Evolutionary conservation across 495 filamentous ascomycete species (phyloP).

Genomic region (Podospora sp.): DNA sequence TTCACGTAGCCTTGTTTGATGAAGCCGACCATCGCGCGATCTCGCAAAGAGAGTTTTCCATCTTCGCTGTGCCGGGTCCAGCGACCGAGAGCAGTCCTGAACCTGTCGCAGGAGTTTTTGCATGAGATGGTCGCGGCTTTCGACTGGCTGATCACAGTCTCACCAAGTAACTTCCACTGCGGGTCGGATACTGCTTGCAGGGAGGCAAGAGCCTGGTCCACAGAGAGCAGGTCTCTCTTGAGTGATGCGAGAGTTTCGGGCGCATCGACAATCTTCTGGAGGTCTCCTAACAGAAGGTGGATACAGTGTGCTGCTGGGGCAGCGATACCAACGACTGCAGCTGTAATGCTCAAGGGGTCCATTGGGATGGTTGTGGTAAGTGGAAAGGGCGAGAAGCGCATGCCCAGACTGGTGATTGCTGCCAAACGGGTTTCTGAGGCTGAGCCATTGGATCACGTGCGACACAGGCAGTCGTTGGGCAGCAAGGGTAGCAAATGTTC

Average conservation of each 20-base stretch:
- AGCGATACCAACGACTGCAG: slow-evolving; percentile 39
- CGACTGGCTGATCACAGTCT: neutral
- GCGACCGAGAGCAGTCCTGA: slow-evolving; percentile 29
- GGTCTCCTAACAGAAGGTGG: slow-evolving; percentile 40
- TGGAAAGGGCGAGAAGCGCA: neutral
- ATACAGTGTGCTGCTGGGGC: slow-evolving; percentile 20
- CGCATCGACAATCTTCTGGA: slow-evolving; percentile 45
- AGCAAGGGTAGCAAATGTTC: too few relatives aligned
- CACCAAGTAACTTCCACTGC: slow-evolving; percentile 4
- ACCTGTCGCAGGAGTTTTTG: neutral
- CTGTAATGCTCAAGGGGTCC: slow-evolving; percentile 44
- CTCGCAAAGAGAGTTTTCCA: slow-evolving; percentile 39
- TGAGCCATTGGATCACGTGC: neutral
- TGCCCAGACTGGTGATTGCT: neutral
- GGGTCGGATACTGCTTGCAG: neutral
- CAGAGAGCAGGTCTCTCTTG: slow-evolving; percentile 2
- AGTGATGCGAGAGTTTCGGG: slow-evolving; percentile 21
- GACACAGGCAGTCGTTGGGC: too few relatives aligned
- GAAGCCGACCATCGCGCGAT: slow-evolving; percentile 39
- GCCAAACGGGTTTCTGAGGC: neutral
- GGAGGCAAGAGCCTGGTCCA: slow-evolving; percentile 1
- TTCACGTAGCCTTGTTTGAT: slow-evolving; percentile 38
- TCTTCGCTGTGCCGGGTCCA: slow-evolving; percentile 45
- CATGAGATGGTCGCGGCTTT: neutral
- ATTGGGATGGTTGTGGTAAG: slow-evolving; percentile 21